Base-by-base conservation (phyloP, 192 early-diverging fungal genomes). In the Backusella tuberculispora region DNA sequence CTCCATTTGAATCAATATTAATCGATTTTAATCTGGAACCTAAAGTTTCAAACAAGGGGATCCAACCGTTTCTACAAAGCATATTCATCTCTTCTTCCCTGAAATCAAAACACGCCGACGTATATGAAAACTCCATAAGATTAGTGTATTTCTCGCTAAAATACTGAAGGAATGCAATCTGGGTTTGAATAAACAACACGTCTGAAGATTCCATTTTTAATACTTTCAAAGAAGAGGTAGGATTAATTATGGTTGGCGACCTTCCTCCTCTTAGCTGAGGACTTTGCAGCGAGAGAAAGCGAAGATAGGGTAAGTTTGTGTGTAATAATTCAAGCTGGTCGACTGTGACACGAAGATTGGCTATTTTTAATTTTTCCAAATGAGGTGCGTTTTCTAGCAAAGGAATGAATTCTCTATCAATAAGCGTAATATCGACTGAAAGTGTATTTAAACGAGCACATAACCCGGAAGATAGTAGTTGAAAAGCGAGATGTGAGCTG, bases 351-450 rank as follows among this genome's bases (percentile, higher is more conserved):
- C 53, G 53, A 60, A 60, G 53, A 24, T 60, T 60, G 12, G 53
- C 53, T 24, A 60, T 60, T 60, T 60, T 60, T 60, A 60, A 60
- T 60, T 60, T 60, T 60, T 60, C 53, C 53, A 60, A 60, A 60
- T 60, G 24, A 26, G 53, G 53, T 13, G 53, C 53, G 26, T 24
- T 60, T 60, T 19, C 24, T 60, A 60, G 24, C 13, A 60, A 24
- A 60, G 53, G 53, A 60, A 60, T 24, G 53, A 60, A 13, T 26
- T 60, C 53, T 60, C 53, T 60, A 26, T 60, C 24, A 26, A 24
- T 26, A 13, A 24, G 21, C 0, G 53, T 60, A 13, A 60, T 60
- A 26, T 60, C 53, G 13, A 60, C 53, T 60, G 53, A 60, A 60
- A 60, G 53, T 60, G 10, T 24, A 8, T 24, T 60, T 60, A 60